Percentiles rank a stretch among this genome's conserved stretches.
Conservation (phyloP, 495 filamentous ascomycete genomes). For the Pyronema omphalodes region DNA sequence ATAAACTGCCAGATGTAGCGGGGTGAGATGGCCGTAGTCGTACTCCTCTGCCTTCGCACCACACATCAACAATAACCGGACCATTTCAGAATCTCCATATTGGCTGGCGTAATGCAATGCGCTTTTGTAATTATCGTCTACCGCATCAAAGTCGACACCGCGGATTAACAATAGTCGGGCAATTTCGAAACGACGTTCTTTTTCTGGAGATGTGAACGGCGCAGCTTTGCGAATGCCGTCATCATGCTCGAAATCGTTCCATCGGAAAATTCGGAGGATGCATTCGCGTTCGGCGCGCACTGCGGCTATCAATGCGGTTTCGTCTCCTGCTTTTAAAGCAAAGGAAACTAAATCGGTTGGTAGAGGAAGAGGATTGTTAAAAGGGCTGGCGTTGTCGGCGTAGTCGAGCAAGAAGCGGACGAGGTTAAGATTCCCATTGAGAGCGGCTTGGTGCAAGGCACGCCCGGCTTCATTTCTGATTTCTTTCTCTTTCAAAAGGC, state of each 20-base stretch:
- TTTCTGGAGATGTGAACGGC: not conserved
- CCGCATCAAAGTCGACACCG: not conserved
- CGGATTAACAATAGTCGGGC: not conserved
- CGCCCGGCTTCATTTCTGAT: not conserved
- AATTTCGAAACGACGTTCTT: not conserved
- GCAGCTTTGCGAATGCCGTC: not conserved
- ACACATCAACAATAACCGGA: not conserved
- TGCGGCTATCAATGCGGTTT: not conserved
- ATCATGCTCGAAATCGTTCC: not conserved
- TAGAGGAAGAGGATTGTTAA: not conserved
- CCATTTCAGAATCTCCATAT: not conserved
- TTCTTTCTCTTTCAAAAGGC: not conserved
- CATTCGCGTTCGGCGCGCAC: constrained; percentile 1
- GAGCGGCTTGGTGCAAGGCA: not conserved
- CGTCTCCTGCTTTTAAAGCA: not conserved
- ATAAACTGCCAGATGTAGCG: not conserved
- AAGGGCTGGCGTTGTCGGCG: not conserved
- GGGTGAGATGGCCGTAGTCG: constrained; percentile 2
- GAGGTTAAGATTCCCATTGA: not conserved
- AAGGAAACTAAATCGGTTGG: not conserved
- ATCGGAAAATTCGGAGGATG: not conserved
- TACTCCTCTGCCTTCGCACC: not conserved
- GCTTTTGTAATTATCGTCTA: constrained; percentile 1
- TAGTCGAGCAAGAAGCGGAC: constrained; percentile 1
- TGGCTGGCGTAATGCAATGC: not conserved